Evolutionary conservation across 257 asterid species (phyloP).

Genomic region (Haberlea rhodopensis): DNA sequence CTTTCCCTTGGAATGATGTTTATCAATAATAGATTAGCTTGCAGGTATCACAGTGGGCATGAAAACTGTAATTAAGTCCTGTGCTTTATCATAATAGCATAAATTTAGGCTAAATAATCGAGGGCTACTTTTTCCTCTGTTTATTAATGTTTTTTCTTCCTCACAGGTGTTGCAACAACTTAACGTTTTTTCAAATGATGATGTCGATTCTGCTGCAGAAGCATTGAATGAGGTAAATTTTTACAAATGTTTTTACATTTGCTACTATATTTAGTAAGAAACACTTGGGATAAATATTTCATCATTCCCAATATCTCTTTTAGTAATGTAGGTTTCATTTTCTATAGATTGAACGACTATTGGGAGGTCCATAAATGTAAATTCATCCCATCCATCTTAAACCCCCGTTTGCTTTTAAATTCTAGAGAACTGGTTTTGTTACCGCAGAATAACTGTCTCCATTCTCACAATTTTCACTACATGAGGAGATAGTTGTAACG

Average conservation of each 20-base stretch:
- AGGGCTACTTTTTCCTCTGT: not conserved
- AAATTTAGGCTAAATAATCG: conserved; percentile 3
- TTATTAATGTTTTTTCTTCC: conserved; percentile 23
- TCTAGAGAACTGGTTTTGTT: too few relatives aligned
- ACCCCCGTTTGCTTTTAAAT: too few relatives aligned
- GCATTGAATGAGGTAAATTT: conserved; percentile 79
- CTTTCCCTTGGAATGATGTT: not conserved
- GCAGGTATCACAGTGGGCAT: not conserved
- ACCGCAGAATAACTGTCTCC: not conserved
- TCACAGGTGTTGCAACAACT: conserved; percentile 80
- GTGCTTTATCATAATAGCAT: not conserved
- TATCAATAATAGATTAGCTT: conserved; percentile 11
- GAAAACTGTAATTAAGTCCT: not conserved
- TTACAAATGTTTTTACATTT: not conserved
- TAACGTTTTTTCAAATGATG: conserved; percentile 65
- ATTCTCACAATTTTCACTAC: not conserved
- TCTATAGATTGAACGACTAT: not conserved
- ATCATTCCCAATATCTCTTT: not conserved
- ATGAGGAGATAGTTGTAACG: not conserved
- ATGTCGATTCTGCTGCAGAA: conserved; percentile 89
- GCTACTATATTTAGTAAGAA: not conserved
- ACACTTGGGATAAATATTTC: not conserved
- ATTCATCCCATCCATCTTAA: not conserved
- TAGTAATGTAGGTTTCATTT: not conserved
- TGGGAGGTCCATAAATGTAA: not conserved